phyloP scores from a whole-genome alignment of 768 basidiomycete species.

The Lactarius evosmus region DNA sequence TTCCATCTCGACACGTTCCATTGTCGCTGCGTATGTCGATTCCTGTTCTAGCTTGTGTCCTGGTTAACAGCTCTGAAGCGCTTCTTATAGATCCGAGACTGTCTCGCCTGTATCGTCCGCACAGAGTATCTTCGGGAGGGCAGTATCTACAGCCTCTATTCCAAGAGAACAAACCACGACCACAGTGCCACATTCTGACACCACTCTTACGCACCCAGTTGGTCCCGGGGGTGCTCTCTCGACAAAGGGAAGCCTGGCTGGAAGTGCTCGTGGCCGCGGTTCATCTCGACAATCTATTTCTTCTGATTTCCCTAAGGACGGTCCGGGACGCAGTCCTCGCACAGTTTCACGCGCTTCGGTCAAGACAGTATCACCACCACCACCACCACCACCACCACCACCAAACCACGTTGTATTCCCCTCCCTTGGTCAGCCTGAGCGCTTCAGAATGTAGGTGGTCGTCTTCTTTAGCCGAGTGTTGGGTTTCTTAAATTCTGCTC shows the following conservation, averaged over 20 bases:
- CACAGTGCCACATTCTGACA: neutral
- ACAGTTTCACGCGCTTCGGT: conserved; percentile 8
- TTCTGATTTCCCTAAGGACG: neutral
- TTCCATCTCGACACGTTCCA: conserved; percentile 12
- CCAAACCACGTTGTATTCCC: conserved; percentile 4
- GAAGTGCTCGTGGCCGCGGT: neutral
- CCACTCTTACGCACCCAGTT: neutral
- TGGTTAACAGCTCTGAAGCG: conserved; percentile 9
- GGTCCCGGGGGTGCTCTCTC: neutral
- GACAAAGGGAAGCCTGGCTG: neutral
- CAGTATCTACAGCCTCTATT: neutral
- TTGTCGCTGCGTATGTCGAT: conserved; percentile 20
- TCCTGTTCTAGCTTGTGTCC: neutral
- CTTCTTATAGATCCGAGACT: conserved; percentile 18
- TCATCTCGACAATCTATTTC: conserved; percentile 8
- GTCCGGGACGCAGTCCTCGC: neutral
- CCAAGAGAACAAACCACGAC: neutral
- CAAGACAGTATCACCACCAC: conserved; percentile 15
- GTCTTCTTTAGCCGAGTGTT: neutral
- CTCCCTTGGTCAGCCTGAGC: conserved; percentile 4
- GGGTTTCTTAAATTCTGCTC: neutral
- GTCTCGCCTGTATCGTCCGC: conserved; percentile 21
- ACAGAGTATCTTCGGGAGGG: conserved; percentile 21
- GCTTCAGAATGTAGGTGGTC: conserved; percentile 18
- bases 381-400: conserved; percentile 6